Base-by-base conservation (phyloP, 2,329 filamentous ascomycete genomes). In the Fusarium tuaranense region DNA sequence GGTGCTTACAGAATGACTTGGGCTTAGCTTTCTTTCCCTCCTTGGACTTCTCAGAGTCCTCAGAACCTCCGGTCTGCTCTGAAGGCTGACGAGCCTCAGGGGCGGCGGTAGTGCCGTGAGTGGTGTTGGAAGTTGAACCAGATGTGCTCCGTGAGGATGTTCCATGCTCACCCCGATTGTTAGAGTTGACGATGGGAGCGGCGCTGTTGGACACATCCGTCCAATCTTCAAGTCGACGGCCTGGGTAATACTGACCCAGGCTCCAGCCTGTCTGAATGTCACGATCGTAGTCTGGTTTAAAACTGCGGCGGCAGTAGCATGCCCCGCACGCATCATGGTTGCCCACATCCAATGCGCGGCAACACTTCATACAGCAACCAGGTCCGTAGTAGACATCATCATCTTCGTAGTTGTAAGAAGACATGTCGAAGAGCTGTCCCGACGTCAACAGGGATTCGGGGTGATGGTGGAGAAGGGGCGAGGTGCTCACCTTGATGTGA, bases 281-380 rank as follows among this genome's bases (percentile, higher is more conserved):
- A 8, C 41, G 22, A 16, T 71, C 70, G 5, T 65, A 67, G 10
- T 72, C 65, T 16, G 48, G 68, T 12, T 59, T 62, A 41, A 71
- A 71, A 8, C 65, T 38, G 7, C 57, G 68, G 5, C 61, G 68
- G 22, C 70, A 71, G 30, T 71, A 64, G 30, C 68, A 72, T n/a
- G 60, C 55, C 68, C 76, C 61, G 69, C 74, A 76, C 71, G 78
- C 81, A 51, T 82, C 81, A 68, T 82, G 81, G 10, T 65, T 78
- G 55, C 81, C 81, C 25, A 77, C 68, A 66, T 82, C 80, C 22
- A 71, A 71, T 27, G 81, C 77, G 27, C 73, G 76, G 70, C 82
- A 83, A 74, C 82, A 83, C 36, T 64, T 71, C 12, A 76, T 67
- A 75, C 82, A 83, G 68, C 81, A 82, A 30, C 63, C 55, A 27